Evolutionary conservation across 2,329 filamentous ascomycete species (phyloP).

Genomic region (Cercospora sesami): DNA sequence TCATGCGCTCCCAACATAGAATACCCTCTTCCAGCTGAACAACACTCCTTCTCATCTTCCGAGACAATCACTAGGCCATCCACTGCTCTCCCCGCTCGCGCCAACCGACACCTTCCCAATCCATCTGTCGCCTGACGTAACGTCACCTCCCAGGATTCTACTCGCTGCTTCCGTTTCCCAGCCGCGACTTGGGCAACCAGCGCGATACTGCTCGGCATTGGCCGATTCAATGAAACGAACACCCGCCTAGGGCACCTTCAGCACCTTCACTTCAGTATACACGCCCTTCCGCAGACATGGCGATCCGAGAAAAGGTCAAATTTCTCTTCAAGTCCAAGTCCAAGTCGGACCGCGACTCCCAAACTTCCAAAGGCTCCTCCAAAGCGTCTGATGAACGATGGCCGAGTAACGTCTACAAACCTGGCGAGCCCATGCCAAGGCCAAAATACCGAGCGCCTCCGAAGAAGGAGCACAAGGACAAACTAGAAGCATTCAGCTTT

Average conservation of each 20-base stretch:
- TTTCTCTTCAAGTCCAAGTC: conserved; percentile 44
- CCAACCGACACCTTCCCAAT: neutral
- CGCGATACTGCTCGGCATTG: neutral
- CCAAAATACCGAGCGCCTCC: conserved; percentile 53
- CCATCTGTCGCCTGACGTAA: neutral
- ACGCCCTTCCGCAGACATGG: conserved; percentile 37
- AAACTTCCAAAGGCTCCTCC: conserved; percentile 32
- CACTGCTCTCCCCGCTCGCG: neutral
- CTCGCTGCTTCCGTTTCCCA: neutral
- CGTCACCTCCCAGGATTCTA: neutral
- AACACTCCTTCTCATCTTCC: neutral
- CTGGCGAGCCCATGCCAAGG: conserved; percentile 54
- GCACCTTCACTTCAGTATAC: neutral
- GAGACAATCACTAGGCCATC: neutral
- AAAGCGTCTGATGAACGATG: conserved; percentile 38
- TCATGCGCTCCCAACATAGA: neutral
- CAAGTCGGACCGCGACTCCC: conserved; percentile 35
- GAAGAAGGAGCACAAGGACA: conserved; percentile 53
- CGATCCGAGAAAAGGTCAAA: conserved; percentile 50
- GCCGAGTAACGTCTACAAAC: conserved; percentile 51
- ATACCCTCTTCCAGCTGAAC: neutral
- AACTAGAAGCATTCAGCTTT: conserved; percentile 51
- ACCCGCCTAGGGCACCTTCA: neutral
- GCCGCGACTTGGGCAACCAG: neutral
- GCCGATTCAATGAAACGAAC: neutral